These are phyloP conservation scores for Karstenula rhodostoma DNA, from an alignment of 2,329 filamentous ascomycete genomes.

Conservation along the genomic window DNA sequence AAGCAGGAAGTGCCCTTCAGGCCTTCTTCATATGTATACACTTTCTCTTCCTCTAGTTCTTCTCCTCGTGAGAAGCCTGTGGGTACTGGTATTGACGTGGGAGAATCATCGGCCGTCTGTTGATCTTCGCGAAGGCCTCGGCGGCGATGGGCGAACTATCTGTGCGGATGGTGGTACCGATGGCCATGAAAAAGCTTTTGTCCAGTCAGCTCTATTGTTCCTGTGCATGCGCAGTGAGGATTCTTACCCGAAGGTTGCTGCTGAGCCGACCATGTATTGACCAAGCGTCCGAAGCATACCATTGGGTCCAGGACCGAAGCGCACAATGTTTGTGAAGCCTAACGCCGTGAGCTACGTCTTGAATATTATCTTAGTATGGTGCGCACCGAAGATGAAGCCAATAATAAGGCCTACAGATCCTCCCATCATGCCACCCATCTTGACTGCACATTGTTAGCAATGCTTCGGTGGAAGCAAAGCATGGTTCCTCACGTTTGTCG, in stretches of 20 bases:
- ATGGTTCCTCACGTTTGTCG: conserved; percentile 69
- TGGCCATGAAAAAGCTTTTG: conserved; percentile 92
- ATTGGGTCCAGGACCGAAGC: conserved; percentile 91
- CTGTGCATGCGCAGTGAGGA: not conserved
- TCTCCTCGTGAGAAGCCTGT: conserved; percentile 33
- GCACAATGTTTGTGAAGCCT: conserved; percentile 94
- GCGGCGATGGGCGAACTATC: conserved; percentile 80
- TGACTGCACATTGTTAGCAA: conserved; percentile 67
- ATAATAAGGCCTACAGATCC: conserved; percentile 95
- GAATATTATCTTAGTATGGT: not conserved
- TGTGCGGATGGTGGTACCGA: conserved; percentile 93
- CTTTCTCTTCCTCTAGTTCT: conserved; percentile 31
- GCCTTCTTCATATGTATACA: not conserved
- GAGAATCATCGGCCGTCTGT: conserved; percentile 74
- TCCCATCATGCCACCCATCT: conserved; percentile 99
- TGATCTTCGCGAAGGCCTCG: conserved; percentile 77
- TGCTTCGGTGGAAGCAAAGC: conserved; percentile 27
- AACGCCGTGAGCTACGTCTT: conserved; percentile 27
- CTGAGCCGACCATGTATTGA: conserved; percentile 96
- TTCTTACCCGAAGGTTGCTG: conserved; percentile 90
- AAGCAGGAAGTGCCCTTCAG: not conserved
- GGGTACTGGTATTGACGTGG: conserved; percentile 49
- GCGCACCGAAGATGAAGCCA: conserved; percentile 93
- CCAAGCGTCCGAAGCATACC: conserved; percentile 93
- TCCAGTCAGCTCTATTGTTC: conserved; percentile 25